phyloP scores from a whole-genome alignment of 192 early-diverging fungal genomes.

The Mortierella hygrophila region DNA sequence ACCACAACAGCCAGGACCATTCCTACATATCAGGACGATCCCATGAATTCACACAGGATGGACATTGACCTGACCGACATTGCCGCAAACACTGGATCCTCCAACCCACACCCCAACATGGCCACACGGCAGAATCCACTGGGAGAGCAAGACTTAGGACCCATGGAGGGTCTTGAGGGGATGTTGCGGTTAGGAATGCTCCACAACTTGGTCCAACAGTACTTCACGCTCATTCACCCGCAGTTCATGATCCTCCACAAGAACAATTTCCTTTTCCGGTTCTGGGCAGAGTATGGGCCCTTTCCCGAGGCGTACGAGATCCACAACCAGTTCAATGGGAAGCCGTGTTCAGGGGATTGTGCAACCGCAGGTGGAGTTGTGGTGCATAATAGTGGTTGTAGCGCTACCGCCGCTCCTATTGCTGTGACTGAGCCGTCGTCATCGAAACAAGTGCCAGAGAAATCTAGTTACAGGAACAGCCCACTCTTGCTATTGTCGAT shows the following conservation, averaged over 20 bases:
- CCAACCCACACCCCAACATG: not conserved
- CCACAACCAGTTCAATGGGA: slow-evolving; percentile 13
- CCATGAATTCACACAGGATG: slow-evolving; percentile 3
- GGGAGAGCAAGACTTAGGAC: not conserved
- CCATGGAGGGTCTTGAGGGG: slow-evolving; percentile 16
- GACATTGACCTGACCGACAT: slow-evolving; percentile 15
- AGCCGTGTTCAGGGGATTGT: not conserved
- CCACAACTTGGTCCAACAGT: slow-evolving; percentile 45
- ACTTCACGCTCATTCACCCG: slow-evolving; percentile 45
- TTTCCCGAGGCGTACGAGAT: slow-evolving; percentile 39
- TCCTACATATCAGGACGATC: not conserved
- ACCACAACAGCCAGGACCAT: not conserved
- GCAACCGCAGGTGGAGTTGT: not conserved
- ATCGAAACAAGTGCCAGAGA: not conserved
- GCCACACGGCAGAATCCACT: not conserved
- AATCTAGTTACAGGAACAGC: slow-evolving; percentile 5
- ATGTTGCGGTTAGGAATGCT: slow-evolving; percentile 34
- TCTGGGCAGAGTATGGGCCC: slow-evolving; percentile 39
- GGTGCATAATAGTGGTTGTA: not conserved
- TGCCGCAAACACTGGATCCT: not conserved
- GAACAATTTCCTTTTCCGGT: slow-evolving; percentile 42
- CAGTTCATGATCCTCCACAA: slow-evolving; percentile 53
- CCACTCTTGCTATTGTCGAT: slow-evolving; percentile 42
- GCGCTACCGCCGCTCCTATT: not conserved
- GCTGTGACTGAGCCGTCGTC: not conserved